Evolutionary conservation across 1,139 yeast genomes (phyloP), one percentile per base, ranked within the genome.

Genomic region (Hansenula lynferdii): DNA sequence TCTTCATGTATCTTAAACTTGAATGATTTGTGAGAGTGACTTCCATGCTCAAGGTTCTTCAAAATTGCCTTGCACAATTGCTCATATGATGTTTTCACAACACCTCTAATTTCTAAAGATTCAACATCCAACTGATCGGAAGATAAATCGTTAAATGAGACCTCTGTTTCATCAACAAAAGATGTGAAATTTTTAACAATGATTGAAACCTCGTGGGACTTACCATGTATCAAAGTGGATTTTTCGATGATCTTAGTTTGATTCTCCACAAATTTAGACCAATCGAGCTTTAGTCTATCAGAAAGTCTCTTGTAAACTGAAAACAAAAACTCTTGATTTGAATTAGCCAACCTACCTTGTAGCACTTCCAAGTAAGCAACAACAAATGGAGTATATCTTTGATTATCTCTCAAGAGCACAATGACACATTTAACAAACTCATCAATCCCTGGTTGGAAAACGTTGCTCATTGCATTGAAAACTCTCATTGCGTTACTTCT

Each of bases 271-370:
- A 75, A 78, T 45, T 72, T 75, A 26, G 63, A 61, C 95, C 96
- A 86, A 18, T 67, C 64, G 30, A 61, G 62, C 35, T 63, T 65
- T 36, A 78, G 65, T 51, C 75, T 75, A 28, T 80, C 80, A 19
- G 67, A 64, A 5, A 80, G 50, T 47, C 75, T 75, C 32, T 66
- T 69, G 47, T 83, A 64, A 43, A 73, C 67, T 35, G 72, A 69
- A 44, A 74, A 67, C 26, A 83, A 61, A 50, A 74, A 86, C 46
- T 85, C 96, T 55, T 83, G 90, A 56, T 80, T 76, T 3, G 82
- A 67, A 3, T 74, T 63, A 19, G 69, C 70, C 25, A 72, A 53
- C 17, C 57, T 56, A 24, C 49, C 50, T 8, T 62, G 56, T 14
- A 63, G 56, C 8, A 61, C 47, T 39, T 74, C 77, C 14, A 75